Evolutionary conservation across 331 rosid genomes (phyloP).

Genomic region (Saraca asoca): DNA sequence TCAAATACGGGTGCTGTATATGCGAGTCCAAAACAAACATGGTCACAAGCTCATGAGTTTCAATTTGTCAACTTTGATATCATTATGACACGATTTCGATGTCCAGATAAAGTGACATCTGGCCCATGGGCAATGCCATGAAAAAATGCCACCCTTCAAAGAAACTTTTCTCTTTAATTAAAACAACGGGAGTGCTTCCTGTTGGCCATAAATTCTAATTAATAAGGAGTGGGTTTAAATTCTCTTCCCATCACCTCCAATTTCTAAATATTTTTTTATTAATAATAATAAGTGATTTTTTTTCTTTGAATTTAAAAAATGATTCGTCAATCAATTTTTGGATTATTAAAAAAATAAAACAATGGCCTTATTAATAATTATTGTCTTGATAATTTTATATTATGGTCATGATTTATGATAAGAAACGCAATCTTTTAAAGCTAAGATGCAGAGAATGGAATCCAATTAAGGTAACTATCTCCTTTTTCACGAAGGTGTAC

Average conservation of each 20-base stretch:
- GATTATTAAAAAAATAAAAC: no score
- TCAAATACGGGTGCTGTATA: constrained; percentile 37
- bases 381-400: neutral
- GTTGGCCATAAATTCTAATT: no score
- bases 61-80: constrained; percentile 57
- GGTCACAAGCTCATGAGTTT: constrained; percentile 49
- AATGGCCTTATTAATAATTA: neutral
- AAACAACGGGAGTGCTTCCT: neutral
- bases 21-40: constrained; percentile 38
- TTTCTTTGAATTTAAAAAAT: no score
- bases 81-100: constrained; percentile 52
- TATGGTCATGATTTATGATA: neutral
- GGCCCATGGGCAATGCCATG: constrained; percentile 42
- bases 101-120: constrained; percentile 53
- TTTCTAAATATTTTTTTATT: no score
- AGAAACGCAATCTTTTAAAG: neutral
- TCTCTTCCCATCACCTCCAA: no score
- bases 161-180: constrained; percentile 15
- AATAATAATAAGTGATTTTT: no score
- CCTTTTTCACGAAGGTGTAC: neutral
- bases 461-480: neutral
- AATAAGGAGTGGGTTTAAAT: no score
- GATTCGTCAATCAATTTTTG: no score
- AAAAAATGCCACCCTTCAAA: constrained; percentile 30
- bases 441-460: no score